Base-by-base conservation (phyloP, 2,329 filamentous ascomycete genomes). In the Drechslerella coelobrocha region DNA sequence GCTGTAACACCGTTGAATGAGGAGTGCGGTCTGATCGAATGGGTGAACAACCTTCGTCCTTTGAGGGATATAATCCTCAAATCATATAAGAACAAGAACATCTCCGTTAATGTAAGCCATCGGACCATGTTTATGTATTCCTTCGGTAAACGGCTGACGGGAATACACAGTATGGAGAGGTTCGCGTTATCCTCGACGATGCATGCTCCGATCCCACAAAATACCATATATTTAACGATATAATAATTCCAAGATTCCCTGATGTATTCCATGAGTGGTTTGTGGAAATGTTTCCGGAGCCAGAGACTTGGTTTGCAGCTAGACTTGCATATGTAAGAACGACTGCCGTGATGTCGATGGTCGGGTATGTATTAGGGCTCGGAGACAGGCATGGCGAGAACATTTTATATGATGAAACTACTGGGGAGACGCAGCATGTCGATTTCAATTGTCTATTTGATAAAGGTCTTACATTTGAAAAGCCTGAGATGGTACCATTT, bases 401-500 rank as follows among this genome's bases (percentile, higher is more conserved):
- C 79, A 91, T 99, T 61, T 85, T 97, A 27, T 87, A 99, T 29
- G 92, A 97, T 79, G 91, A 97, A 81, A 89, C 90, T 62, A 95
- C 92, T 73, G 94, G 95, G 47, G 93, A 93, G 55, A 88, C 96
- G 1, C 90, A 99, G 79, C 94, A 99, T 79, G 95, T 99, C 48
- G 94, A 99, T 80, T 99, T 99, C 84, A 99, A 99, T 81, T 99
- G 95, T 79, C 86, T 99, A 2, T 99, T 99, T 78, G 95, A 99
- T 82, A 99, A 99, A 77, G 94, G 94, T 1, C 85, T 93, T 41
- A 97, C 92, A 0, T 97, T 99, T 78, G 89, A 92, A 73, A 96
- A 95, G 79, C 93, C 94, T 0, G 94, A 99, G 79, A 84, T 89
- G 27, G 94, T 99, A 0, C 95, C 94, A 1, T 99, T 99, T 83